Evolutionary conservation across 1,139 yeast genomes (phyloP).

Genomic region (Suhomyces coccinellae): DNA sequence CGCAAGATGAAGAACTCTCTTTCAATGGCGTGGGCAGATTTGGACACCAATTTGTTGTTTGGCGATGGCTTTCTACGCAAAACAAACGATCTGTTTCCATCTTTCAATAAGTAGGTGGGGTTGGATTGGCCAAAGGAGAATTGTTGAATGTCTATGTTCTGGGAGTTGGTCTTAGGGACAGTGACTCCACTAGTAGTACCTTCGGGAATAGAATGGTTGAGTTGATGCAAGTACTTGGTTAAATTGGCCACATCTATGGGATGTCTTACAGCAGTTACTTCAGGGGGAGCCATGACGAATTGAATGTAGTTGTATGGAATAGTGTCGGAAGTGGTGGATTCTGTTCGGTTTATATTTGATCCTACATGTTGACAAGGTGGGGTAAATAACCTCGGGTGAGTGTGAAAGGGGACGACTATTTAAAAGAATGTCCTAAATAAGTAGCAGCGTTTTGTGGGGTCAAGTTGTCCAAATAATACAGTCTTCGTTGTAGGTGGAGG

Average conservation of each 20-base stretch:
- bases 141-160: conserved; percentile 37
- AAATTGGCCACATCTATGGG: conserved; percentile 20
- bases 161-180: conserved; percentile 14
- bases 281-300: conserved; percentile 16
- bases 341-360: not conserved
- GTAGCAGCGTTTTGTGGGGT: no score
- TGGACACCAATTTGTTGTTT: conserved; percentile 51
- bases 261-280: conserved; percentile 23
- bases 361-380: not conserved
- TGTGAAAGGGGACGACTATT: not conserved
- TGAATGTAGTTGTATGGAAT: not conserved
- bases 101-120: conserved; percentile 58
- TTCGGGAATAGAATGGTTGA: not conserved
- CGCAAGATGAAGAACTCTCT: conserved; percentile 58
- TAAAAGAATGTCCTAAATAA: not conserved
- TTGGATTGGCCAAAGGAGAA: conserved; percentile 68
- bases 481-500: no score
- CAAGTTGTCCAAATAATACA: no score
- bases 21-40: conserved; percentile 67
- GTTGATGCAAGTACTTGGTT: conserved; percentile 12
- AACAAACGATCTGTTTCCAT: conserved; percentile 47
- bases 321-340: not conserved
- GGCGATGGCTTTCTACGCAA: conserved; percentile 64
- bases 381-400: conserved; percentile 4
- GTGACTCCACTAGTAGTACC: conserved; percentile 15